These are phyloP conservation scores for Gaertneriomyces semiglobifer DNA, from an alignment of 192 early-diverging fungal genomes.

Conservation along the genomic window DNA sequence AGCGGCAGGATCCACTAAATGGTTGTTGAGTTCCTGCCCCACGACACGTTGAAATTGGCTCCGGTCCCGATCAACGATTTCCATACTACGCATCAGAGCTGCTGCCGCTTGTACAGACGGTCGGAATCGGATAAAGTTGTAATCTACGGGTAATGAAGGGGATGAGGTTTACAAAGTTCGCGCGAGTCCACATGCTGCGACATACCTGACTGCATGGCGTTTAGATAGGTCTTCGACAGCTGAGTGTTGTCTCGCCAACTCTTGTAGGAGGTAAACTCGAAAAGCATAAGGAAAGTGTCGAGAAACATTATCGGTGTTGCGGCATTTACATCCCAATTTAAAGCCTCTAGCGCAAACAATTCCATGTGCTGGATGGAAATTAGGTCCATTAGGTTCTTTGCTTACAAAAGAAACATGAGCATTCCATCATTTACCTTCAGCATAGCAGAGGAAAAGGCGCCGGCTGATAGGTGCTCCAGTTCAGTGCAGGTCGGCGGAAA, in stretches of 20 bases:
- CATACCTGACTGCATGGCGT: not conserved
- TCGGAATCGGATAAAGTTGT: slow-evolving; percentile 14
- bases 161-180: slow-evolving; percentile 1
- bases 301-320: slow-evolving; percentile 29
- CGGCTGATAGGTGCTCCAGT: slow-evolving; percentile 14
- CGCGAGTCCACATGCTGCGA: not conserved
- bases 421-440: slow-evolving; percentile 11
- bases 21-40: slow-evolving; percentile 4
- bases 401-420: not conserved
- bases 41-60: slow-evolving; percentile 1
- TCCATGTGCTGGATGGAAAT: slow-evolving; percentile 16
- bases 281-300: slow-evolving; percentile 16
- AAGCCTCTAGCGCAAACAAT: slow-evolving; percentile 11
- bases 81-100: slow-evolving; percentile 11
- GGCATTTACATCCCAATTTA: slow-evolving; percentile 19
- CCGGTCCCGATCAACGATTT: not conserved
- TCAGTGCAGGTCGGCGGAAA: slow-evolving; percentile 20
- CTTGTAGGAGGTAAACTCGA: slow-evolving; percentile 3
- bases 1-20: not conserved
- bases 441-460: slow-evolving; percentile 9
- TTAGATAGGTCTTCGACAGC: not conserved
- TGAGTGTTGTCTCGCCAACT: not conserved
- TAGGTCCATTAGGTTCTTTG: not conserved
- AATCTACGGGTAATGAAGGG: slow-evolving; percentile 8
- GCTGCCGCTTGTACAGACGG: slow-evolving; percentile 31